These are phyloP conservation scores for Ophiostoma montium DNA, from an alignment of 2,329 filamentous ascomycete genomes.

Conservation along the genomic window DNA sequence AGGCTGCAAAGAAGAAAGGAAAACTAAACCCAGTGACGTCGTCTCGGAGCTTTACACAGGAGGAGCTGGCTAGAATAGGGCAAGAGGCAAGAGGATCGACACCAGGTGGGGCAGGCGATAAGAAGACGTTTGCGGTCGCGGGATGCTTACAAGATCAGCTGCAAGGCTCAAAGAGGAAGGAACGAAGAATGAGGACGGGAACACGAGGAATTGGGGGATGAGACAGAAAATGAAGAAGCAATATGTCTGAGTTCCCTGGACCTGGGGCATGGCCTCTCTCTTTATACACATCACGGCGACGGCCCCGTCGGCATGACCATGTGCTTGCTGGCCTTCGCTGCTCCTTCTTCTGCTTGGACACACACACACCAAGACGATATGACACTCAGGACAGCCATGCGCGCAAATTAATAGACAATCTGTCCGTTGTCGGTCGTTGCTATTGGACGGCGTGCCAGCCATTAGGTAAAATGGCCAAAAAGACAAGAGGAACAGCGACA, in stretches of 20 bases:
- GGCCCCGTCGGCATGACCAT: too few species aligned
- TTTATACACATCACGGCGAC: too few species aligned
- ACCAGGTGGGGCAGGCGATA: conserved; percentile 1
- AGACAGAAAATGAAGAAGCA: too few species aligned
- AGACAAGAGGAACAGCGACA: neutral
- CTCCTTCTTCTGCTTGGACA: neutral
- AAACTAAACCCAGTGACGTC: neutral
- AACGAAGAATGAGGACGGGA: neutral
- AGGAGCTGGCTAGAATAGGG: neutral
- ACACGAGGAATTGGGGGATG: too few species aligned
- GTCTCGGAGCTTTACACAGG: neutral
- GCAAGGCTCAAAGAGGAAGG: neutral
- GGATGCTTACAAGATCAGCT: neutral
- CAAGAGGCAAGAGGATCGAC: conserved; percentile 1
- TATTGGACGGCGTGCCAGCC: neutral
- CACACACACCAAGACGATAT: too few species aligned
- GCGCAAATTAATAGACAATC: neutral
- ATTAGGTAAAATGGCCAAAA: conserved; percentile 9
- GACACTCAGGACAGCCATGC: too few species aligned
- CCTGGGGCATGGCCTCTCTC: neutral
- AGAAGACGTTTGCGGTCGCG: neutral
- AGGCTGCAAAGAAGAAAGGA: neutral
- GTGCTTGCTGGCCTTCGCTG: neutral
- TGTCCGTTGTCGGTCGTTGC: neutral
- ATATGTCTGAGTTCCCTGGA: too few species aligned